These are phyloP conservation scores for Trichomonascaceae sp. DNA, from an alignment of 1,139 yeast genomes.

Conservation along the genomic window DNA sequence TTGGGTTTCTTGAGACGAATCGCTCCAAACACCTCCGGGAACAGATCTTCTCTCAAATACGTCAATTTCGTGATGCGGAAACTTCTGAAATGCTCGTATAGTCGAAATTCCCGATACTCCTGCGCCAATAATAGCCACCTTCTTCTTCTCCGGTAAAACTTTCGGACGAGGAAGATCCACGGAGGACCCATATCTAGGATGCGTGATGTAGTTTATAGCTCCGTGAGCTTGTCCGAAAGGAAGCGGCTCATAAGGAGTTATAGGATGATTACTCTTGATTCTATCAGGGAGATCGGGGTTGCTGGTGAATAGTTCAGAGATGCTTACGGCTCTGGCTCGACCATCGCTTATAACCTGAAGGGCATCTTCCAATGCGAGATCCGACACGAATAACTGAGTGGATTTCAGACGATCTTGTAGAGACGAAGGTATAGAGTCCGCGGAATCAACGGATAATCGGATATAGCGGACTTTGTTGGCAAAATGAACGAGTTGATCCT, in stretches of 20 bases:
- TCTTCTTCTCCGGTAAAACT: not conserved
- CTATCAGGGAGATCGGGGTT: slow-evolving; percentile 5
- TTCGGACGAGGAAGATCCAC: not conserved
- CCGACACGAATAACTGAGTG: slow-evolving; percentile 2
- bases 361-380: not conserved
- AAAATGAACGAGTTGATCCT: not conserved
- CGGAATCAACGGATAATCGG: not conserved
- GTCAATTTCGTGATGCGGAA: slow-evolving; percentile 39
- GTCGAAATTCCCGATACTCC: slow-evolving; percentile 65
- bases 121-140: slow-evolving; percentile 41
- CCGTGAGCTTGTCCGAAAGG: slow-evolving; percentile 5
- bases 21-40: slow-evolving; percentile 50
- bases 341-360: not conserved
- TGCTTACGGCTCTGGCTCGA: not conserved
- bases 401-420: not conserved
- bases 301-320: slow-evolving; percentile 4
- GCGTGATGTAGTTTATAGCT: slow-evolving; percentile 5
- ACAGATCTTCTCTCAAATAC: slow-evolving; percentile 46
- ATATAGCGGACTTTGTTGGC: not conserved
- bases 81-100: slow-evolving; percentile 50
- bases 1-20: not conserved
- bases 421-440: not conserved
- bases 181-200: slow-evolving; percentile 2
- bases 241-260: not conserved
- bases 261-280: not conserved